Base-by-base conservation (phyloP, 257 asterid species). In the Perilla frutescens region DNA sequence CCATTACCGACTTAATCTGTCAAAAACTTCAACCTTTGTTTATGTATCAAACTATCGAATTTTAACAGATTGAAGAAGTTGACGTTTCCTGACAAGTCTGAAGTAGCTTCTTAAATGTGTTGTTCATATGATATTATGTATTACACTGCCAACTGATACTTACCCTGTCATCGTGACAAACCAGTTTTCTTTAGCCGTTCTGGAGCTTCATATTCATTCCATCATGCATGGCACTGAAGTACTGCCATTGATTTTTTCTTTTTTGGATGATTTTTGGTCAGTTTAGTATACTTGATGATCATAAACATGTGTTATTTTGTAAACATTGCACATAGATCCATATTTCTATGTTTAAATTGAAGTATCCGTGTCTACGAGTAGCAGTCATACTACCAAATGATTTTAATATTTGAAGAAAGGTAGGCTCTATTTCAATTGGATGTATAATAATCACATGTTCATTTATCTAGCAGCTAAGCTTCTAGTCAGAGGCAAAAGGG, bases 381-480 rank as follows among this genome's bases (percentile, higher is more conserved):
- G 53, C 59, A 45, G 3, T 71, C 20, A 36, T 57, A 31, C 75
- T 37, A 65, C 51, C 29, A 53, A 64, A 15, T 75, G 41, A 54
- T 58, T 68, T 49, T 70, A 50, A 54, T 62, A 48, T 39, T 10
- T 62, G 31, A 45, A 50, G 34, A 41, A 41, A 29, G 37, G 7
- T 48, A 31, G 64, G 31, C 14, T 66, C 50, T 51, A 29, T 68
- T 61, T 54, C 36, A 8, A 57, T 70, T 74, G 5, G 58, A 57
- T 59, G 37, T 68, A 32, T 39, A 26, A 66, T 29, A 45, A 26
- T 32, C 56, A 68, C 66, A 69, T 14, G 36, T 47, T 70, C 56
- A 44, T 45, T 78, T 56, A 62, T 66, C 54, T 51, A 43, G 66
- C 80, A 77, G 70, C 36, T 72, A 40, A 71, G 36, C 66, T 37